Evolutionary conservation across 176 grass and related monocot species (phyloP).

Genomic region (Hordeum marinum): DNA sequence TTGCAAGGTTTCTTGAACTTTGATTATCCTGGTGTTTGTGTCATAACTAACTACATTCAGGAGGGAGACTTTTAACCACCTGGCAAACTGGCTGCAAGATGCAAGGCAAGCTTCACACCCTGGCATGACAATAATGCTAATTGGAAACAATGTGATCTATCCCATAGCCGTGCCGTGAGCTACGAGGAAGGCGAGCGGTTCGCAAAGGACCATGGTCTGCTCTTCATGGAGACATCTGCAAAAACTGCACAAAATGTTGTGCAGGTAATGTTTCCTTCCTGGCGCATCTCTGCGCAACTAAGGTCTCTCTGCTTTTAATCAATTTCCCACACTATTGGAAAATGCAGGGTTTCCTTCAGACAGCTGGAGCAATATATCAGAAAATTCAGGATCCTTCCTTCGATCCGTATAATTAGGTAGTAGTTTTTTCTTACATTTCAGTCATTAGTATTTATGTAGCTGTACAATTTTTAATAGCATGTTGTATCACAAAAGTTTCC

Average conservation of each 20-base stretch:
- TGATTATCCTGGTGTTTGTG: no score
- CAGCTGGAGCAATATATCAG: conserved; percentile 64
- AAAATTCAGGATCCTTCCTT: conserved; percentile 74
- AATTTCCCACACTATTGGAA: neutral
- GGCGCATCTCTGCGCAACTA: neutral
- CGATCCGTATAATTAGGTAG: conserved; percentile 69
- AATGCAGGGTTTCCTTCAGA: conserved; percentile 61
- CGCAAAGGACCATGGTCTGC: conserved; percentile 61
- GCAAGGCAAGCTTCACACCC: conserved; percentile 59
- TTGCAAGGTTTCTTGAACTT: no score
- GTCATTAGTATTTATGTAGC: neutral
- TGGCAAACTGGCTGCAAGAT: conserved; percentile 70
- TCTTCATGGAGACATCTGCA: conserved; percentile 78
- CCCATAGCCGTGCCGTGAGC: conserved; percentile 68
- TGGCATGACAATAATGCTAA: conserved; percentile 69
- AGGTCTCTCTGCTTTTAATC: neutral
- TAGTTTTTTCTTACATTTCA: no score
- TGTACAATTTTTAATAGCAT: neutral
- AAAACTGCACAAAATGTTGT: conserved; percentile 66
- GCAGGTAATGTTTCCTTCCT: conserved; percentile 41
- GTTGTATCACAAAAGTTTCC: neutral
- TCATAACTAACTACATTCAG: neutral
- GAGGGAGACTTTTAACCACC: conserved; percentile 83
- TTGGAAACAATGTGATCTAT: conserved; percentile 64
- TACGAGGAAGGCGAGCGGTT: conserved; percentile 73